Conservation (phyloP, 495 filamentous ascomycete genomes). For the Parathielavia appendiculata region DNA sequence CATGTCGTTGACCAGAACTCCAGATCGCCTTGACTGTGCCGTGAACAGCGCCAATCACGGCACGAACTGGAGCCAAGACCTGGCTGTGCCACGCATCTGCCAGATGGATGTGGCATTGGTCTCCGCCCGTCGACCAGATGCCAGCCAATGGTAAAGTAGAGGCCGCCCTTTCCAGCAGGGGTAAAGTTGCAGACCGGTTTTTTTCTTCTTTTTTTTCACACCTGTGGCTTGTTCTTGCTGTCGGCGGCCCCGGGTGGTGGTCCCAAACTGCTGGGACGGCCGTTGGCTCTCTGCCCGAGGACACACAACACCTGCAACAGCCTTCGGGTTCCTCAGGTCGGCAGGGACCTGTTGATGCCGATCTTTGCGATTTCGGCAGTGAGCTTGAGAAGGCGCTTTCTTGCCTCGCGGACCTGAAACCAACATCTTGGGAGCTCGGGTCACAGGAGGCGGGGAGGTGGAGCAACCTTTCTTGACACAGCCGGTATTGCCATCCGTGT, state of each 20-base stretch:
- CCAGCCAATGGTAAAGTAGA: conserved; percentile 5
- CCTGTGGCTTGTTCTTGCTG: not conserved
- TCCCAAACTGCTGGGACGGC: conserved; percentile 12
- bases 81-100: conserved; percentile 13
- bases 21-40: not conserved
- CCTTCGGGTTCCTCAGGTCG: not conserved
- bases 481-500: no score
- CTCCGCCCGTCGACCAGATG: not conserved
- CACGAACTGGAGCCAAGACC: not conserved
- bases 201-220: no score
- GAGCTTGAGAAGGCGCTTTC: not conserved
- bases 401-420: not conserved
- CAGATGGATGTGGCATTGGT: not conserved
- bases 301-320: not conserved
- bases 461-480: no score
- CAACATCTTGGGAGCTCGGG: not conserved
- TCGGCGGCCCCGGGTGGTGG: conserved; percentile 14
- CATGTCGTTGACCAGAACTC: not conserved
- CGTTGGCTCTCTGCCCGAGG: not conserved
- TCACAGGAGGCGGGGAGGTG: not conserved
- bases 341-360: not conserved
- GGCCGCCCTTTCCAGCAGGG: conserved; percentile 8
- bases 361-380: conserved; percentile 5
- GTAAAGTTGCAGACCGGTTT: conserved; percentile 14
- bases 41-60: not conserved